A percentile compares a stretch with the other conserved stretches of the same genome.
phyloP scores from a whole-genome alignment of 2,329 filamentous ascomycete genomes.

The Fusarium sp. region DNA sequence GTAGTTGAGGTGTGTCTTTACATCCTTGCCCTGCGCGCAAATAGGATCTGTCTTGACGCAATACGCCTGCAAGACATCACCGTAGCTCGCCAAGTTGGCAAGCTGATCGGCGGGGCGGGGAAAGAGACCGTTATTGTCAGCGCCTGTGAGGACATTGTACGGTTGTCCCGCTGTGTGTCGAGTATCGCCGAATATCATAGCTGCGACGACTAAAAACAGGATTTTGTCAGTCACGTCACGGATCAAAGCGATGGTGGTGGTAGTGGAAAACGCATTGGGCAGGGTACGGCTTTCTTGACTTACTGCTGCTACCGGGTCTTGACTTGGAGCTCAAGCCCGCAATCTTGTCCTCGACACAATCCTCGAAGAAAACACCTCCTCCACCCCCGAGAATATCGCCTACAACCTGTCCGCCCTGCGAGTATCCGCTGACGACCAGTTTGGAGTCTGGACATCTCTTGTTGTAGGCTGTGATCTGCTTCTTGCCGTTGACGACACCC shows the following conservation, averaged over 20 bases:
- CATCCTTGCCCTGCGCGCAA: slow-evolving; percentile 6
- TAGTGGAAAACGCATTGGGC: not conserved
- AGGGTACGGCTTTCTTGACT: not conserved
- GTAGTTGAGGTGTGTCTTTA: slow-evolving; percentile 19
- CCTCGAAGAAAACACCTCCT: slow-evolving; percentile 22
- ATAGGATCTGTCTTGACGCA: slow-evolving; percentile 22
- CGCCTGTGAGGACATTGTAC: slow-evolving; percentile 11
- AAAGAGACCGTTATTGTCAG: slow-evolving; percentile 8
- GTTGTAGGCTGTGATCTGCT: slow-evolving; percentile 26
- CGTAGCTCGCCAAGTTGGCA: slow-evolving; percentile 13
- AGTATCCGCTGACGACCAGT: slow-evolving; percentile 24
- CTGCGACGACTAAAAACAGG: not conserved
- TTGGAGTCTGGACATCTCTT: slow-evolving; percentile 18
- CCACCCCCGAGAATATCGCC: slow-evolving; percentile 26
- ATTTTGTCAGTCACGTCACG: not conserved
- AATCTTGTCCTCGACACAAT: slow-evolving; percentile 10
- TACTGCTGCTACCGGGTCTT: slow-evolving; percentile 4
- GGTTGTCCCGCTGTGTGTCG: slow-evolving; percentile 19
- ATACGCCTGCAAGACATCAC: slow-evolving; percentile 6
- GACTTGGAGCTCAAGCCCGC: slow-evolving; percentile 6
- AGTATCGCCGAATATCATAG: slow-evolving; percentile 23
- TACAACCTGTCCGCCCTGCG: slow-evolving; percentile 16
- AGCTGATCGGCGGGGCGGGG: slow-evolving; percentile 17
- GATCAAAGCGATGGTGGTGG: not conserved
- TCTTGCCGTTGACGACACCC: slow-evolving; percentile 19